Evolutionary conservation across 2,329 filamentous ascomycete species (phyloP), one percentile per base, ranked within the genome.

Genomic region (Thielaviopsis euricoi): DNA sequence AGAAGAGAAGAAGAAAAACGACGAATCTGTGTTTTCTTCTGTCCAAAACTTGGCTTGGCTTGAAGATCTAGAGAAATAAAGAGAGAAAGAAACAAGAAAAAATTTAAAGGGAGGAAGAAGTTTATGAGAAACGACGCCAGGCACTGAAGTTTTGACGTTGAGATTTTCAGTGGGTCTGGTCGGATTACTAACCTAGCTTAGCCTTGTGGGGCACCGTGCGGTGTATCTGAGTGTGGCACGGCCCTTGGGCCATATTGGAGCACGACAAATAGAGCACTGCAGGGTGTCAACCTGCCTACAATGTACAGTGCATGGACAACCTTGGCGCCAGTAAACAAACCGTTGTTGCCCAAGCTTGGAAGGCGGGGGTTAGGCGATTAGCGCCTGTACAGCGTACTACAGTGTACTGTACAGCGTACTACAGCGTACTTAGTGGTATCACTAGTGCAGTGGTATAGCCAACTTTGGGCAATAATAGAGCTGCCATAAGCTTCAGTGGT

Each of bases 1-100:
- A 49, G 23, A 23, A 33, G 46, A 40, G 57, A 21, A 54, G 21
- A 37, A 29, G 62, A 62, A 61, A n/a, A 62, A 64, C 62, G 51
- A 46, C 58, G 58, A 61, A 64, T 52, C 46, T 62, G n/a, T n/a
- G n/a, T n/a, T n/a, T n/a, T n/a, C n/a, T n/a, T n/a, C n/a, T n/a
- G n/a, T 43, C 54, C 60, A 22, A 29, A 59, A 58, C 55, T 60
- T 29, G 53, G 9, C 55, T 60, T 29, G 53, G 9, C 29, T 33
- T 10, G 29, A 33, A 6, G 29, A 33, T 33, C 29, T 33, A 50
- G 54, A 61, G 55, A 51, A n/a, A n/a, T n/a, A n/a, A n/a, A 49
- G 53, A 60, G 49, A n/a, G 53, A 55, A 60, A 43, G n/a, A n/a
- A n/a, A n/a, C 54, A 61, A 59, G 57, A 59, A 61, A 62, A 62